Base-by-base conservation (phyloP, 805 yeast species). In the Alloascoidea africana region DNA sequence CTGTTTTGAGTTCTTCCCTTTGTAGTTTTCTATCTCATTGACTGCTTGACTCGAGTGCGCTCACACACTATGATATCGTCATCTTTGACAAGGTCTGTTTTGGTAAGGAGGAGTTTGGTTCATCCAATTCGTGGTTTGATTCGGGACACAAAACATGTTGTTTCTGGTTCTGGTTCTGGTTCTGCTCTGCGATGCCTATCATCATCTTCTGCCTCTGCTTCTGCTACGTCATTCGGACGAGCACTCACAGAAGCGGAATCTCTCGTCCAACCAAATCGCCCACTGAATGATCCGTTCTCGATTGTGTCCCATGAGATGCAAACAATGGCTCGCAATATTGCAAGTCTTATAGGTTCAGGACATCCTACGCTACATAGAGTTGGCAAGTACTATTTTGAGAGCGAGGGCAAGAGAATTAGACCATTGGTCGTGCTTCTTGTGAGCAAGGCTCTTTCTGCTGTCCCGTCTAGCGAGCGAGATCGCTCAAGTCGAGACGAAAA, bases 251-350 rank as follows among this genome's bases (percentile, higher is more conserved):
- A 86, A 2, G 91, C 85, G 1, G 84, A 81, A 44, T 74, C 69
- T 46, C 56, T 82, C 48, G 89, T 82, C 13, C 79, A 79, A 38
- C 86, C 87, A 1, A 45, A 49, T 11, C 17, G 18, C 32, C 62
- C 62, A n/a, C 37, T 77, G 44, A 66, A 68, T 40, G 96, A 91
- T 55, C 98, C 98, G 5, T 73, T 91, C 43, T 76, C 93, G 14
- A 69, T 89, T 35, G 98, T 91, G 13, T 78, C 94, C 32, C 79
- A 79, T 46, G 98, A 89, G 51, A 89, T 89, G 98, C 76, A 86
- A 16, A 75, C 73, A 27, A 59, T 89, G 50, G 96, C 95, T 17
- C 73, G 72, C 51, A 85, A 86, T 52, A 91, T 89, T 44, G 93
- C 94, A 36, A 62, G 68, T 14, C 65, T 91, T 38, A 77, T 89